Conservation (phyloP, 306 rosid genomes). For the Glycine latifolia region DNA sequence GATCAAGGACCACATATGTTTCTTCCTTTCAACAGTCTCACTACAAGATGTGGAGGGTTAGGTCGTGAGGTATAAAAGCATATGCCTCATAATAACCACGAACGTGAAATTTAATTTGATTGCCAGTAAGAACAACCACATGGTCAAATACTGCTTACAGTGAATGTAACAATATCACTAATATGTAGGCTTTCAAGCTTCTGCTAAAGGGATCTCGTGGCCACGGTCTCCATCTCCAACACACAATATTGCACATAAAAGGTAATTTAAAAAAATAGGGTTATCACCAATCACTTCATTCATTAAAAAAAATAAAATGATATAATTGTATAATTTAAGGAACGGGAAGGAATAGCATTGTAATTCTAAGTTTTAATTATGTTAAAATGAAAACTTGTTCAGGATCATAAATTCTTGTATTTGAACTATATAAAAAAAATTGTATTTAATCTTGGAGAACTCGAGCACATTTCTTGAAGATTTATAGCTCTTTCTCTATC, state of each 20-base stretch:
- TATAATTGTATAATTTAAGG: background rate
- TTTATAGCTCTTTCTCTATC: too few relatives aligned
- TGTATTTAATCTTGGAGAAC: too few relatives aligned
- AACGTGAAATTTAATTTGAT: background rate
- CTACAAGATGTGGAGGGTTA: conserved; percentile 31
- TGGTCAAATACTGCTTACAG: conserved; percentile 37
- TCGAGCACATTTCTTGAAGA: too few relatives aligned
- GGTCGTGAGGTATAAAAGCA: conserved; percentile 37
- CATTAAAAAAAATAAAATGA: background rate
- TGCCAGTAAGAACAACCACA: background rate
- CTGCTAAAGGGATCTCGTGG: background rate
- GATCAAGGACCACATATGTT: conserved; percentile 51
- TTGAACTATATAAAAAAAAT: too few relatives aligned
- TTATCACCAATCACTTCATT: too few relatives aligned
- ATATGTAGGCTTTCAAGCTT: background rate
- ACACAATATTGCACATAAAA: too few relatives aligned
- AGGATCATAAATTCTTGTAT: too few relatives aligned
- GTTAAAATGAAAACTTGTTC: too few relatives aligned
- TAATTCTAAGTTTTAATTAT: too few relatives aligned
- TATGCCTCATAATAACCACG: conserved; percentile 34
- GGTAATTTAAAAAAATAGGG: too few relatives aligned
- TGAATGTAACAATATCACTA: background rate
- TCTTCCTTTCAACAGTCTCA: conserved; percentile 33
- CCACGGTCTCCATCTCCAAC: background rate
- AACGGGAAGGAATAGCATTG: too few relatives aligned